These are phyloP conservation scores for Peterozyma toletana DNA, from an alignment of 805 yeast species.

Conservation along the genomic window DNA sequence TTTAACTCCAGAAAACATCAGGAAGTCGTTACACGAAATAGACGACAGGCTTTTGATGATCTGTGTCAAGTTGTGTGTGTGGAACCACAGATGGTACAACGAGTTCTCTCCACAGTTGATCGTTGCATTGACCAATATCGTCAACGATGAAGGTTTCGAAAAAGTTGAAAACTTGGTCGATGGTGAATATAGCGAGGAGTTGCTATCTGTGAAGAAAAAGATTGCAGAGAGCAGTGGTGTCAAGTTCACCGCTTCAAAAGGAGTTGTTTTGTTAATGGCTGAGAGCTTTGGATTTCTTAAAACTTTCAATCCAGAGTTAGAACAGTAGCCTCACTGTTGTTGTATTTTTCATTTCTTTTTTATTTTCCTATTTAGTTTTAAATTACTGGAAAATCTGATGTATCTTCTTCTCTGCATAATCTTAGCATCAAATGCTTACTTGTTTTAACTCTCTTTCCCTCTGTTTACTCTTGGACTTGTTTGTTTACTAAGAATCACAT, in stretches of 20 bases:
- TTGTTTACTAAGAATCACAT: no score
- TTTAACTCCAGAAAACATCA: slow-evolving; percentile 17
- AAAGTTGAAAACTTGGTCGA: slow-evolving; percentile 68
- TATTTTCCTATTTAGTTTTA: no score
- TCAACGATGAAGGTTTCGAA: slow-evolving; percentile 70
- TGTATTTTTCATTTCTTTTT: no score
- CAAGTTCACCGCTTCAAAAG: slow-evolving; percentile 27
- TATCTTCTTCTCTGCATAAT: no score
- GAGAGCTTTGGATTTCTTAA: slow-evolving; percentile 42
- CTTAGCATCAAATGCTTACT: no score
- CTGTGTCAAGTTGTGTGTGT: slow-evolving; percentile 76
- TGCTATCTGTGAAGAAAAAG: slow-evolving; percentile 4
- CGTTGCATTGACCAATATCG: slow-evolving; percentile 49
- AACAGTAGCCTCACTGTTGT: neutral
- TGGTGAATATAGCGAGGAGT: slow-evolving; percentile 48
- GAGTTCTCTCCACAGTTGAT: slow-evolving; percentile 74
- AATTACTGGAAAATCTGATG: no score
- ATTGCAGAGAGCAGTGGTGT: slow-evolving; percentile 8
- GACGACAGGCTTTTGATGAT: slow-evolving; percentile 60
- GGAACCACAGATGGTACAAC: slow-evolving; percentile 97
- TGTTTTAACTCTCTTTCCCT: no score
- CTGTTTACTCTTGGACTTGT: no score
- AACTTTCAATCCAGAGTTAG: slow-evolving; percentile 21
- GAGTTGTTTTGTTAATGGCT: slow-evolving; percentile 50
- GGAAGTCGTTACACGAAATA: slow-evolving; percentile 30